Evolutionary conservation across 805 yeast genomes (phyloP).

Genomic region (Yamadazyma phyllophila): DNA sequence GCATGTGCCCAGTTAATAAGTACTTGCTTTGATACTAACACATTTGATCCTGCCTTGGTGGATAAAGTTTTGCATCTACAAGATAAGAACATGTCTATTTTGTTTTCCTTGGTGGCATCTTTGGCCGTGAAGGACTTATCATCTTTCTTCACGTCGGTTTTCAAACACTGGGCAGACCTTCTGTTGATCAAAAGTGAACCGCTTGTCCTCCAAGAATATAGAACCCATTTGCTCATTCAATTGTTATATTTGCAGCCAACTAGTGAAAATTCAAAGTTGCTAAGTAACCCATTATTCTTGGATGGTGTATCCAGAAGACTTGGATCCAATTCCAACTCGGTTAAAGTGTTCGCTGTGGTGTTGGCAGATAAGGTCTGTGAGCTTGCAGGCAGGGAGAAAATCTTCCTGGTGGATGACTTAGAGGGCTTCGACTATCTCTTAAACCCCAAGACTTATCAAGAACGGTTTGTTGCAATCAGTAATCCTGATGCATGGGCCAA

Average conservation of each 20-base stretch:
- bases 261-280: neutral
- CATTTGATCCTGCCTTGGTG: slow-evolving; percentile 18
- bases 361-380: slow-evolving; percentile 52
- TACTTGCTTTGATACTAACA: neutral
- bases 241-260: slow-evolving; percentile 11
- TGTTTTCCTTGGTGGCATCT: slow-evolving; percentile 15
- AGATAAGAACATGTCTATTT: slow-evolving; percentile 14
- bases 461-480: neutral
- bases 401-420: slow-evolving; percentile 22
- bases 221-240: slow-evolving; percentile 48
- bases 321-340: slow-evolving; percentile 44
- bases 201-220: slow-evolving; percentile 40
- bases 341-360: slow-evolving; percentile 53
- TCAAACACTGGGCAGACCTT: slow-evolving; percentile 25
- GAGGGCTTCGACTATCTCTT: slow-evolving; percentile 11
- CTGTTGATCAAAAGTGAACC: slow-evolving; percentile 39
- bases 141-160: slow-evolving; percentile 1
- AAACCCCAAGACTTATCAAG: neutral
- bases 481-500: slow-evolving; percentile 5
- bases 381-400: slow-evolving; percentile 24
- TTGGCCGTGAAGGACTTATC: too few species aligned
- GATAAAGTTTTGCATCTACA: slow-evolving; percentile 18
- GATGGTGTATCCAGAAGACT: slow-evolving; percentile 53
- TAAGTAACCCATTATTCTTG: slow-evolving; percentile 34
- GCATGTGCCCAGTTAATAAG: slow-evolving; percentile 1